phyloP scores from a whole-genome alignment of 768 basidiomycete species.

The Mycena olivaceomarginata region DNA sequence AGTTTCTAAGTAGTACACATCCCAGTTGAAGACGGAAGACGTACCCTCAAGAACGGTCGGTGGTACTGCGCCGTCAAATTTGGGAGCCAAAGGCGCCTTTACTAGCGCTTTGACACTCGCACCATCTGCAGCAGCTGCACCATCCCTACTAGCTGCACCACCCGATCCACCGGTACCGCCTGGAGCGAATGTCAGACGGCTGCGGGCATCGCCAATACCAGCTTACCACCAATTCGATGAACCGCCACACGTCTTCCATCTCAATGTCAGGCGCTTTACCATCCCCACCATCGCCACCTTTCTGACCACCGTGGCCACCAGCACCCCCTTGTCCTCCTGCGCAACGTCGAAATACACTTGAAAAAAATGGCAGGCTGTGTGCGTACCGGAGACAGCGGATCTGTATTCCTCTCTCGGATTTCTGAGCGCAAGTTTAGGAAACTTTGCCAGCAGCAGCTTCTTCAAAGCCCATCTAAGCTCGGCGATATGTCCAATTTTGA shows the following conservation, averaged over 20 bases:
- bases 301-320: background rate
- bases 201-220: background rate
- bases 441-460: background rate
- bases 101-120: background rate
- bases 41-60: background rate
- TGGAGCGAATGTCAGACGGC: background rate
- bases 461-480: background rate
- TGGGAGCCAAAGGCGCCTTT: background rate
- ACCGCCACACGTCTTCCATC: background rate
- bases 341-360: background rate
- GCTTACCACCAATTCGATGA: background rate
- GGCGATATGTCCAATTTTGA: background rate
- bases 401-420: background rate
- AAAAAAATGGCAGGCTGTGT: background rate
- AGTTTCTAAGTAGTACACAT: background rate
- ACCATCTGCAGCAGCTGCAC: background rate
- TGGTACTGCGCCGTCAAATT: background rate
- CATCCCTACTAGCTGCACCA: background rate
- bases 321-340: background rate
- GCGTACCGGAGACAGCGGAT: background rate
- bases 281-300: background rate
- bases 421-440: no score
- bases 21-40: background rate
- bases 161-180: background rate
- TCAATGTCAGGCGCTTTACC: background rate